phyloP scores from a whole-genome alignment of 768 basidiomycete species.

The Lactarius sp. region DNA sequence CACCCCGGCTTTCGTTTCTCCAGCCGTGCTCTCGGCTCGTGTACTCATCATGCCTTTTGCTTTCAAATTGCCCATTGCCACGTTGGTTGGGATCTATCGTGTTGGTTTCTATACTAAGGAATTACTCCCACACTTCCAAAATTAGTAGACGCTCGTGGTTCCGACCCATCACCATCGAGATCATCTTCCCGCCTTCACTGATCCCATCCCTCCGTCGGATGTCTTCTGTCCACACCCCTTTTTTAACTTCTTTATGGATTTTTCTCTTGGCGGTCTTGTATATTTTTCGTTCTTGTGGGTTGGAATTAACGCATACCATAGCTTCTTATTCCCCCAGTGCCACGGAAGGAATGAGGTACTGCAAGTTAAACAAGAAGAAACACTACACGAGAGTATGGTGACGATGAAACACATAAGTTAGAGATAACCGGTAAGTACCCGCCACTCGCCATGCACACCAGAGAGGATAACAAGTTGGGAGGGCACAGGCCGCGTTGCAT shows the following conservation, averaged over 20 bases:
- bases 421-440: too few species aligned
- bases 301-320: conserved; percentile 12
- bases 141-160: conserved; percentile 4
- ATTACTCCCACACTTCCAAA: conserved; percentile 11
- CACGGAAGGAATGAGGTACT: conserved; percentile 12
- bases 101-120: neutral
- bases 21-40: neutral
- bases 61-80: conserved; percentile 3
- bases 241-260: conserved; percentile 2
- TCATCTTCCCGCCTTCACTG: neutral
- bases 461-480: neutral
- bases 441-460: too few species aligned
- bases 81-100: conserved; percentile 8
- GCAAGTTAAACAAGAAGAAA: conserved; percentile 6
- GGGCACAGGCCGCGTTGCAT: too few species aligned
- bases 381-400: neutral
- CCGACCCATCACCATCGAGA: conserved; percentile 18
- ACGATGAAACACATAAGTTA: conserved; percentile 11
- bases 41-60: neutral
- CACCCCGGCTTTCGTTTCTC: neutral
- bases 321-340: too few species aligned
- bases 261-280: neutral
- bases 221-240: neutral
- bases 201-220: neutral
- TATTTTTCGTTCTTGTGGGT: neutral